phyloP scores from a whole-genome alignment of 305 asterid species.

The Rubia peregrina region DNA sequence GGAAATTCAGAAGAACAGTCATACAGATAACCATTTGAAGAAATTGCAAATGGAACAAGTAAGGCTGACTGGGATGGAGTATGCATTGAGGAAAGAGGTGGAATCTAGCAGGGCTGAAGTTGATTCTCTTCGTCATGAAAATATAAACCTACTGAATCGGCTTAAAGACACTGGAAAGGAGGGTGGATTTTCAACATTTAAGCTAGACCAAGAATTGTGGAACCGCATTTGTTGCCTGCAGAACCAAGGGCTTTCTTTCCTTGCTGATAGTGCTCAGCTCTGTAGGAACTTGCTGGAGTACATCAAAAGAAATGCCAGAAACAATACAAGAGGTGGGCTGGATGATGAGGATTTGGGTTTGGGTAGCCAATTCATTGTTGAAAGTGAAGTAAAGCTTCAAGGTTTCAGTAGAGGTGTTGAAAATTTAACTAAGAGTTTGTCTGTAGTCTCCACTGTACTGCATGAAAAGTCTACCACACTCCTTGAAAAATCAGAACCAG shows the following conservation, averaged over 20 bases:
- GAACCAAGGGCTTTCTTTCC: constrained; percentile 61
- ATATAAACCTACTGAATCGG: constrained; percentile 70
- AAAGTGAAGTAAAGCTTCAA: constrained; percentile 86
- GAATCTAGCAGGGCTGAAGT: constrained; percentile 58
- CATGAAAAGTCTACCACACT: constrained; percentile 39
- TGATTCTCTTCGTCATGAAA: constrained; percentile 77
- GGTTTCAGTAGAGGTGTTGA: constrained; percentile 82
- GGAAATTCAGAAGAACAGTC: constrained; percentile 55
- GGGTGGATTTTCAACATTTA: constrained; percentile 62
- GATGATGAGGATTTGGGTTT: constrained; percentile 30
- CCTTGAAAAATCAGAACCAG: constrained; percentile 32
- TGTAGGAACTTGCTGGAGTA: constrained; percentile 60
- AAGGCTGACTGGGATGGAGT: constrained; percentile 51
- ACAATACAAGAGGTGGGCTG: constrained; percentile 26
- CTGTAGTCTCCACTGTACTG: constrained; percentile 45
- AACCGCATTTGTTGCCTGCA: constrained; percentile 67
- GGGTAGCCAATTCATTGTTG: constrained; percentile 57
- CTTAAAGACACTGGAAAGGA: constrained; percentile 51
- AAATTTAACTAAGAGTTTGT: constrained; percentile 44
- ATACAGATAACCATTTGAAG: constrained; percentile 43
- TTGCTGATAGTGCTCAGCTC: constrained; percentile 61
- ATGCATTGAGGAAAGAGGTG: constrained; percentile 54
- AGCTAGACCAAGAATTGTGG: constrained; percentile 68
- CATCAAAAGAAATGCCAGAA: constrained; percentile 40
- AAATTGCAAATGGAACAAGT: constrained; percentile 69